These are phyloP conservation scores for Rubroboletus satanas DNA, from an alignment of 768 basidiomycete species.

Conservation along the genomic window DNA sequence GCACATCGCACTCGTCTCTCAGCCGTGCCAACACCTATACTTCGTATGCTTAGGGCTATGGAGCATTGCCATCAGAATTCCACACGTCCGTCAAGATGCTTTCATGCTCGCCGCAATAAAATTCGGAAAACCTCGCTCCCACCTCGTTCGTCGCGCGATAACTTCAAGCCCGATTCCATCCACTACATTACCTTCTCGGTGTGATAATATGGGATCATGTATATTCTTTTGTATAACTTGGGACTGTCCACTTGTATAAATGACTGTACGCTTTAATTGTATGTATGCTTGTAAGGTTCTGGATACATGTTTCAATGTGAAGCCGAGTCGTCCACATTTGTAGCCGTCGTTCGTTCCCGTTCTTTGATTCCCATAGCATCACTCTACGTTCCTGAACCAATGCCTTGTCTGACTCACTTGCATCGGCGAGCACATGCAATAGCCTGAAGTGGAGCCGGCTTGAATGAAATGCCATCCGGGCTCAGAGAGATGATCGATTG, in stretches of 20 bases:
- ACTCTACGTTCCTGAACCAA: background rate
- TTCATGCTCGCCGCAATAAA: conserved; percentile 11
- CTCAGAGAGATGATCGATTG: background rate
- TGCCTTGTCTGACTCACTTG: too few species aligned
- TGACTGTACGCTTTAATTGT: conserved; percentile 16
- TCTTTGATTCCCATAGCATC: background rate
- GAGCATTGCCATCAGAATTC: conserved; percentile 2
- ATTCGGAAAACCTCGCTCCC: conserved; percentile 2
- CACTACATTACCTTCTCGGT: conserved; percentile 15
- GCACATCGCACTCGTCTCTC: conserved; percentile 11
- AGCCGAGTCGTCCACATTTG: background rate
- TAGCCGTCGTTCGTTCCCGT: background rate
- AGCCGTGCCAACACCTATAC: conserved; percentile 16
- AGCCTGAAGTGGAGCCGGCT: too few species aligned
- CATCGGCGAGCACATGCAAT: too few species aligned
- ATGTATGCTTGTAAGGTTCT: conserved; percentile 16
- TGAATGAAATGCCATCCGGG: too few species aligned
- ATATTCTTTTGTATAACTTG: conserved; percentile 31
- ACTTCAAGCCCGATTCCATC: conserved; percentile 12
- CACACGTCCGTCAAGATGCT: conserved; percentile 15
- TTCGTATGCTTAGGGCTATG: conserved; percentile 19
- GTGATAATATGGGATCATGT: conserved; percentile 30
- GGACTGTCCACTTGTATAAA: conserved; percentile 23
- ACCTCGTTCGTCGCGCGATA: conserved; percentile 16
- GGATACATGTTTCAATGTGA: background rate